Base-by-base conservation (phyloP, 441 rosid genomes). In the Gossypium trilobum region DNA sequence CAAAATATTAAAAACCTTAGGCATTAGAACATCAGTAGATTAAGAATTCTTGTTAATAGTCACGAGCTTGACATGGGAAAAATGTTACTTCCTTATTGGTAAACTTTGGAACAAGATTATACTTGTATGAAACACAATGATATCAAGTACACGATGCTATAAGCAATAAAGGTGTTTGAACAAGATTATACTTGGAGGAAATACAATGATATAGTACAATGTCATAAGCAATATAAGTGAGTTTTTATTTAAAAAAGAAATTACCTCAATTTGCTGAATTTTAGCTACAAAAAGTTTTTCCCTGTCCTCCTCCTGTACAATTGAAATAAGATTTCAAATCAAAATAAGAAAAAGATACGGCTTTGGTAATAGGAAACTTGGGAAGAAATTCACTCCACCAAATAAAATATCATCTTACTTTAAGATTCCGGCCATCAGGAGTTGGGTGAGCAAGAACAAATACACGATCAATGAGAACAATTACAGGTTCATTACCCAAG, bases 401-500 rank as follows among this genome's bases (percentile, higher is more conserved):
- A 22, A 25, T 20, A 22, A 68, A 74, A 62, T 44, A 74, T 51
- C 68, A 57, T 62, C 75, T 48, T 68, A 92, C 98, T 88, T 83
- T 87, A 60, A 86, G 82, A 64, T 88, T 82, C 71, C 71, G 83
- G 42, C 83, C 88, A 85, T 87, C 87, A 52, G 89, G 82, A 73
- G 87, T 88, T 75, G 97, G 96, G 75, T 87, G 86, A 70, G 96
- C 97, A 77, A 92, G 93, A 83, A 95, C 78, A 73, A 95, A 92
- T 57, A 95, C 91, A 62, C 97, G 95, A 78, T 95, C 99, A 61
- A 92, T 78, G 73, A 91, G 88, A 84, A 92, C 97, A 78, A 95
- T 86, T 22, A 95, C 99, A 23, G 99, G 96, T 83, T 95, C 98
- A 78, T 91, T 92, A 55, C 98, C 99, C 72, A 95, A 80, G 78